phyloP scores from a whole-genome alignment of 306 rosid genomes.

The Cicer chorassanicum region DNA sequence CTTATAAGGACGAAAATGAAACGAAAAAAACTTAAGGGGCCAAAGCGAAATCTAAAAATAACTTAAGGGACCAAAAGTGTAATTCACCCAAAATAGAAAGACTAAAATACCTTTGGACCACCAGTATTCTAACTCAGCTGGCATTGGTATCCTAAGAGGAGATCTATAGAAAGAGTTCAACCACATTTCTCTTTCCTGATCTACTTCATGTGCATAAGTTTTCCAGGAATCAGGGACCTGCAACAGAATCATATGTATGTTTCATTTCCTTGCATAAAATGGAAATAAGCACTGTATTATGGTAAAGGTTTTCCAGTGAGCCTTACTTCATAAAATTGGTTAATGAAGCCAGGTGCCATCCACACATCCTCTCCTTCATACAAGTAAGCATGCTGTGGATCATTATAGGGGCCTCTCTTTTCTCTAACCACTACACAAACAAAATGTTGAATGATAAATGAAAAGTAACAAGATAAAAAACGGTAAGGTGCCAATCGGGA shows the following conservation, averaged over 20 bases:
- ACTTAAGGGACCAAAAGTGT: neutral
- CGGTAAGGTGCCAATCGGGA: neutral
- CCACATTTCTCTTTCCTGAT: slow-evolving; percentile 97
- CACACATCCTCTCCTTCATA: slow-evolving; percentile 93
- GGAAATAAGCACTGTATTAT: slow-evolving; percentile 34
- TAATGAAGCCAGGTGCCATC: slow-evolving; percentile 99
- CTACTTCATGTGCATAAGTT: slow-evolving; percentile 82
- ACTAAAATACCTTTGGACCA: slow-evolving; percentile 67
- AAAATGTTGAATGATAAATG: slow-evolving; percentile 35
- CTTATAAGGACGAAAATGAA: neutral
- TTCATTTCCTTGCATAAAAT: slow-evolving; percentile 27
- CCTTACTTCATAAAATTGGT: slow-evolving; percentile 90
- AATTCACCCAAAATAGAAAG: neutral
- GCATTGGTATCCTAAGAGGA: slow-evolving; percentile 95
- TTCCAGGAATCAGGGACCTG: slow-evolving; percentile 98
- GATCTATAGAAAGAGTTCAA: slow-evolving; percentile 90
- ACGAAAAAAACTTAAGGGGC: neutral
- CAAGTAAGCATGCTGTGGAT: slow-evolving; percentile 95
- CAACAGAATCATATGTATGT: slow-evolving; percentile 35
- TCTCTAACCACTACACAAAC: slow-evolving; percentile 83
- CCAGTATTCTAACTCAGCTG: slow-evolving; percentile 96
- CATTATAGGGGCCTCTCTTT: slow-evolving; percentile 83
- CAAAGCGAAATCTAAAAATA: neutral
- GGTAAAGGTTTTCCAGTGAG: slow-evolving; percentile 36
- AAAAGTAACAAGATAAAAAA: slow-evolving; percentile 38